Evolutionary conservation across 768 basidiomycete species (phyloP).

Genomic region (Collybia mongolica): DNA sequence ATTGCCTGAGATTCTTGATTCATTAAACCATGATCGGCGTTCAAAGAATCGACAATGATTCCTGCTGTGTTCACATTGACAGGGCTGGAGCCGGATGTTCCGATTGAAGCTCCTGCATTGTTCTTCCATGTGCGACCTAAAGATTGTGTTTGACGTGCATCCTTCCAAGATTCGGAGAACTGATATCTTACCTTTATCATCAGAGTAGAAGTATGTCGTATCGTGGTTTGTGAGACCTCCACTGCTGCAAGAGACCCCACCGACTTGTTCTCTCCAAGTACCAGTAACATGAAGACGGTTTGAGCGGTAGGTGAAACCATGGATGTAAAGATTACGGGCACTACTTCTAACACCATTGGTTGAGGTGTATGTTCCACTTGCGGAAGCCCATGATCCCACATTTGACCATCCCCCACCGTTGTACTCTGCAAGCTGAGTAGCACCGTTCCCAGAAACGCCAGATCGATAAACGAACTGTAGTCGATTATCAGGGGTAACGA

Average conservation of each 20-base stretch:
- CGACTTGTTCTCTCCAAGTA: constrained; percentile 46
- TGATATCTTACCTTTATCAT: constrained; percentile 35
- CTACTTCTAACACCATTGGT: constrained; percentile 38
- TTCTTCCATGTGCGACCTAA: constrained; percentile 46
- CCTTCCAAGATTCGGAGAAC: not conserved
- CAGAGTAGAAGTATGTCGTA: constrained; percentile 45
- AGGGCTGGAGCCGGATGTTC: constrained; percentile 38
- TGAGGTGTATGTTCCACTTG: constrained; percentile 40
- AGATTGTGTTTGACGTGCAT: not conserved
- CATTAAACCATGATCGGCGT: constrained; percentile 50
- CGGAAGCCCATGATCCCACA: constrained; percentile 46
- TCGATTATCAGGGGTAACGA: constrained; percentile 42
- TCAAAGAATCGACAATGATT: constrained; percentile 41
- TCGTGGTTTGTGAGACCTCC: constrained; percentile 48
- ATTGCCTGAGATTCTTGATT: constrained; percentile 50
- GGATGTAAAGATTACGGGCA: constrained; percentile 46
- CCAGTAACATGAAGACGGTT: constrained; percentile 40
- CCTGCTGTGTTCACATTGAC: constrained; percentile 42
- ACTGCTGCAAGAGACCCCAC: constrained; percentile 39
- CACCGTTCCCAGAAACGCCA: constrained; percentile 46
- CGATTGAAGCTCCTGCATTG: constrained; percentile 34
- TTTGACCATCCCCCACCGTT: constrained; percentile 38
- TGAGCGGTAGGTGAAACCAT: constrained; percentile 42
- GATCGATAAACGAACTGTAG: constrained; percentile 48
- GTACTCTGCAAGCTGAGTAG: constrained; percentile 47